Evolutionary conservation across 352 stramenopile species (phyloP), one percentile per base, ranked within the genome.

Genomic region (Phytopythium oedochilum): DNA sequence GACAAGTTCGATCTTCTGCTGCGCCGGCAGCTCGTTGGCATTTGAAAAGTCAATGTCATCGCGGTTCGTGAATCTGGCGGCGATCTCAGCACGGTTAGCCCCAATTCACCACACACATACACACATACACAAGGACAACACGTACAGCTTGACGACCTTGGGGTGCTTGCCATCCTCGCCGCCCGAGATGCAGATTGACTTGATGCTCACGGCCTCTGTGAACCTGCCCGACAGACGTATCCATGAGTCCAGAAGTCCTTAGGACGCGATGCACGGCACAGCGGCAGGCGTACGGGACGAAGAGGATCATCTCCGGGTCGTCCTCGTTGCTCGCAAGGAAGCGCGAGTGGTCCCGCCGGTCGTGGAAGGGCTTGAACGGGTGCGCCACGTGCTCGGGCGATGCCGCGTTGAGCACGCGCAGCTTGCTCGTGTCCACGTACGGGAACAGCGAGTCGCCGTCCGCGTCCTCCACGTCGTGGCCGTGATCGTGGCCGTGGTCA

Each of bases 21-120:
- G 74, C 9, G 79, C 68, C 6, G 76, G 79, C 26, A 95, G 64
- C 38, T 95, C 85, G 18, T 71, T 78, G 20, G 83, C 83, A 18
- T 92, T 92, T 17, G 78, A 75, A 60, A 95, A 95, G 53, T 95
- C 85, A 57, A 95, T 92, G 55, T 95, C 85, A 17, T 92, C 78
- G 44, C 83, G 79, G 58, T 93, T 93, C 34, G 67, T 75, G 59
- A 92, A 91, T 25, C 79, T 88, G 45, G 7, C 32, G n/a, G n/a
- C n/a, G n/a, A n/a, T n/a, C n/a, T n/a, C n/a, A n/a, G n/a, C n/a
- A n/a, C n/a, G n/a, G n/a, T n/a, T n/a, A n/a, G n/a, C n/a, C n/a
- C n/a, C n/a, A n/a, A n/a, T n/a, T n/a, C n/a, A n/a, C n/a, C n/a
- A n/a, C n/a, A n/a, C n/a, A n/a, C n/a, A n/a, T n/a, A n/a, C n/a